Evolutionary conservation across 2,329 filamentous ascomycete species (phyloP), one percentile per base, ranked within the genome.

Genomic region (Apiospora rasikravindrae): DNA sequence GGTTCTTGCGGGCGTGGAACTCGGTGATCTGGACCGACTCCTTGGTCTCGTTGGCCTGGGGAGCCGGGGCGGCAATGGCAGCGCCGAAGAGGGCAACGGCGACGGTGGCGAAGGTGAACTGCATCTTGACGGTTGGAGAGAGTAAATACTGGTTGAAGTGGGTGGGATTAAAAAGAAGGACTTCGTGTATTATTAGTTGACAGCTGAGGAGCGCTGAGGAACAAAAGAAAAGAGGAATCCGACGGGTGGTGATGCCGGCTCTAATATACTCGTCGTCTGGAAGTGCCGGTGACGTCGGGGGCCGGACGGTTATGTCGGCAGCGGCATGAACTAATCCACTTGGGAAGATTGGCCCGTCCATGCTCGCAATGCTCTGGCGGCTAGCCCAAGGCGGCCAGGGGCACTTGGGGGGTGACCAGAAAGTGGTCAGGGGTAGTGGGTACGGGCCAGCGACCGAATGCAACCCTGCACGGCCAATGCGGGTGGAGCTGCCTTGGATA

Each of bases 171-270:
- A 61, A 61, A 37, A 22, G 51, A 57, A 37, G 53, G 53, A 61
- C 53, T 61, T 61, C 53, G 53, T 33, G 53, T 61, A 61, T 61
- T 61, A 61, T 61, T 61, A 61, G 37, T 61, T 61, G 53, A 61
- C 53, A 61, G 53, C 53, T 61, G 53, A 57, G 51, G 51, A 37
- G 53, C 37, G 53, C 53, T 61, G 53, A 61, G 53, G 53, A 61
- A 33, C 16, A 22, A 61, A 37, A 37, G 29, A n/a, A 61, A 37
- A 61, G 2, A 33, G 10, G 7, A 37, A 37, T 11, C 29, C 5
- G 14, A 33, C 26, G 29, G 53, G 29, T 8, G 29, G 29, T 33
- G 53, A 37, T n/a, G 53, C 19, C 16, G 29, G 6, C 53, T 61
- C 33, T 61, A 61, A 33, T 61, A 61, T n/a, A 53, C 2, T 10